These are phyloP conservation scores for Seminavis robusta DNA, from an alignment of 108 stramenopile genomes.

Conservation along the genomic window DNA sequence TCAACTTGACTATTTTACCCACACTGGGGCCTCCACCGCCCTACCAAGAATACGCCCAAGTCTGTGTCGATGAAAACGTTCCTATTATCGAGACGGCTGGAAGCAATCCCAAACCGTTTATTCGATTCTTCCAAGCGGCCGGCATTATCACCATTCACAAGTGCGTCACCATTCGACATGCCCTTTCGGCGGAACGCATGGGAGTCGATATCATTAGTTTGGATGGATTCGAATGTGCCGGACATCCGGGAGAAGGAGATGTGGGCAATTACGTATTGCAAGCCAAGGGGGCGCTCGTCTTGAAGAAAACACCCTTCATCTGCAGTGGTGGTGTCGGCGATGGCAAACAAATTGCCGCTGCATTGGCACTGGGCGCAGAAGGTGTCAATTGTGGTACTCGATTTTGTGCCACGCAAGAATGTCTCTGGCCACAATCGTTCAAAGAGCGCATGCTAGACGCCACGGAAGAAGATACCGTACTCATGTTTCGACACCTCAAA, in stretches of 20 bases:
- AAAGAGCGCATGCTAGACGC: conserved; percentile 30
- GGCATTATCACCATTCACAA: conserved; percentile 42
- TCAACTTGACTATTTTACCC: conserved; percentile 47
- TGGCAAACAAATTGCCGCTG: conserved; percentile 34
- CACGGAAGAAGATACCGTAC: conserved; percentile 22
- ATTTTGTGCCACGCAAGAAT: conserved; percentile 39
- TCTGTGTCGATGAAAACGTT: conserved; percentile 33
- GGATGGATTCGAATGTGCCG: conserved; percentile 49
- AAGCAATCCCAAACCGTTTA: conserved; percentile 22
- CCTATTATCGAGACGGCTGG: conserved; percentile 42
- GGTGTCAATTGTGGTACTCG: conserved; percentile 45
- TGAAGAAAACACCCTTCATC: conserved; percentile 24
- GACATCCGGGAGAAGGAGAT: conserved; percentile 52
- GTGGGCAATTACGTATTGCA: conserved; percentile 40
- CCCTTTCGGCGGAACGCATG: conserved; percentile 28
- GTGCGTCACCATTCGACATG: conserved; percentile 48
- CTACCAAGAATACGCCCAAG: conserved; percentile 32
- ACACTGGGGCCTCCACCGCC: conserved; percentile 20
- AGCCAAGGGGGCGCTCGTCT: conserved; percentile 28
- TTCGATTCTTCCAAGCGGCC: conserved; percentile 27
- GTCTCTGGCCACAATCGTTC: conserved; percentile 26
- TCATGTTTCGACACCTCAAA: conserved; percentile 32
- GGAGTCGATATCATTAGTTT: conserved; percentile 36
- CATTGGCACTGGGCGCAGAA: conserved; percentile 29
- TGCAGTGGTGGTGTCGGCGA: conserved; percentile 31